These are phyloP conservation scores for Curvularia eragrostidis DNA, from an alignment of 2,329 filamentous ascomycete genomes.

Conservation along the genomic window DNA sequence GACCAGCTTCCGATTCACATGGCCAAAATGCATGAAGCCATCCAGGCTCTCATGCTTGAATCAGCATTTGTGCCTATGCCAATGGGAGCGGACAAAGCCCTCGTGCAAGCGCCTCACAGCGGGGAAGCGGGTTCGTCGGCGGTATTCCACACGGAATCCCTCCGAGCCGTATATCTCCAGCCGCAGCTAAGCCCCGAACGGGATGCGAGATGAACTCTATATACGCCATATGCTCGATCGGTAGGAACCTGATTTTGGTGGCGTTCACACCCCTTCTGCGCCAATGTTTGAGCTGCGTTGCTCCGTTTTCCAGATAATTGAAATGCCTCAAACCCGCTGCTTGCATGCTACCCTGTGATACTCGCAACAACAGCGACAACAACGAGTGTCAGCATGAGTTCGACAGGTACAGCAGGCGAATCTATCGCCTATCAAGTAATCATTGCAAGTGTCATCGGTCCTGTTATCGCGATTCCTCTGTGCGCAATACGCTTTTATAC, in stretches of 20 bases:
- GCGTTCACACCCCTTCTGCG: background rate
- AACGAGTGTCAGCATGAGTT: background rate
- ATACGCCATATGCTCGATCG: background rate
- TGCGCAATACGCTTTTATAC: constrained; percentile 23
- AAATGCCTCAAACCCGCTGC: background rate
- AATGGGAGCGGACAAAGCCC: background rate
- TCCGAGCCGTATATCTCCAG: constrained; percentile 1
- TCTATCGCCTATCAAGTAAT: constrained; percentile 27
- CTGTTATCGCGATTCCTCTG: constrained; percentile 20
- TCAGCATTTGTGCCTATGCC: background rate
- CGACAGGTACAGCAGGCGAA: constrained; percentile 4
- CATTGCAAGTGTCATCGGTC: constrained; percentile 18
- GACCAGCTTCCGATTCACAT: background rate
- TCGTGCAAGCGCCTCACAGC: background rate
- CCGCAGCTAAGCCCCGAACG: background rate
- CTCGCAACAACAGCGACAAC: background rate
- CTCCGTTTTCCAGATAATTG: background rate
- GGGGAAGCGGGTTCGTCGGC: constrained; percentile 1
- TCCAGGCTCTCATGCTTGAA: background rate
- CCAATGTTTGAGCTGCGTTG: background rate
- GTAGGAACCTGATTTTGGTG: background rate
- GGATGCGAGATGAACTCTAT: constrained; percentile 3
- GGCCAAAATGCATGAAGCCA: background rate
- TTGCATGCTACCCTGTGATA: background rate
- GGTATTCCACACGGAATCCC: background rate